Percentiles rank a stretch among this genome's conserved stretches.
Evolutionary conservation across 306 rosid genomes (phyloP).

Genomic region (Quercus ilex): DNA sequence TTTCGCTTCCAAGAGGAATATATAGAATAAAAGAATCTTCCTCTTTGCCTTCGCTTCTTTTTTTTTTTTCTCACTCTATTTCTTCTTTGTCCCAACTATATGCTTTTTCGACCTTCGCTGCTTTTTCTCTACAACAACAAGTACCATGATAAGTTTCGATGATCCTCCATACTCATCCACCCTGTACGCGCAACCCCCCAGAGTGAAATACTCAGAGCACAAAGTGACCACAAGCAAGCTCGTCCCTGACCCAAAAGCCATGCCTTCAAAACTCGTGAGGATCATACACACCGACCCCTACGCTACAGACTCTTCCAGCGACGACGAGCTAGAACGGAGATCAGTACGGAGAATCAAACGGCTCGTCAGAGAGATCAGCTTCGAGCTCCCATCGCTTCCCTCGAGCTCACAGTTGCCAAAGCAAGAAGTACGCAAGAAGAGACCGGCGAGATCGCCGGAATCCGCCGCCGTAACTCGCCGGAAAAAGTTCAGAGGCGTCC

Average conservation of each 20-base stretch:
- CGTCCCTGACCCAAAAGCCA: background rate
- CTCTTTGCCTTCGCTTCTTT: too few species aligned
- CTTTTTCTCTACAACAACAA: background rate
- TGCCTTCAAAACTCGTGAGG: slow-evolving; percentile 38
- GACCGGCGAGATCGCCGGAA: slow-evolving; percentile 1
- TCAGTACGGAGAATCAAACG: slow-evolving; percentile 25
- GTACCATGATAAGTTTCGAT: background rate
- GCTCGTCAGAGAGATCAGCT: slow-evolving; percentile 39
- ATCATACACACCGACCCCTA: slow-evolving; percentile 73
- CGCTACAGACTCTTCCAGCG: slow-evolving; percentile 74
- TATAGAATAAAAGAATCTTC: too few species aligned
- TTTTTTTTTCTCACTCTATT: too few species aligned
- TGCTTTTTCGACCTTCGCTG: too few species aligned
- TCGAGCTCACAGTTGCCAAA: background rate
- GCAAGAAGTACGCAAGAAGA: slow-evolving; percentile 14
- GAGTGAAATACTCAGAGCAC: slow-evolving; percentile 25
- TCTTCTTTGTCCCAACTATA: too few species aligned
- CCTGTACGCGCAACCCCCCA: background rate
- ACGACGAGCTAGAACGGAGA: slow-evolving; percentile 28
- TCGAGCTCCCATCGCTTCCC: slow-evolving; percentile 11
- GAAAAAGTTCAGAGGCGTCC: slow-evolving; percentile 55
- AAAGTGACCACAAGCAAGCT: slow-evolving; percentile 11
- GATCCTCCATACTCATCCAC: background rate
- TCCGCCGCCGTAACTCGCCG: slow-evolving; percentile 2
- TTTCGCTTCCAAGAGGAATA: too few species aligned